A percentile compares a stretch with the other conserved stretches of the same genome.
phyloP scores from a whole-genome alignment of 768 basidiomycete species.

The Psilocybe sp. region DNA sequence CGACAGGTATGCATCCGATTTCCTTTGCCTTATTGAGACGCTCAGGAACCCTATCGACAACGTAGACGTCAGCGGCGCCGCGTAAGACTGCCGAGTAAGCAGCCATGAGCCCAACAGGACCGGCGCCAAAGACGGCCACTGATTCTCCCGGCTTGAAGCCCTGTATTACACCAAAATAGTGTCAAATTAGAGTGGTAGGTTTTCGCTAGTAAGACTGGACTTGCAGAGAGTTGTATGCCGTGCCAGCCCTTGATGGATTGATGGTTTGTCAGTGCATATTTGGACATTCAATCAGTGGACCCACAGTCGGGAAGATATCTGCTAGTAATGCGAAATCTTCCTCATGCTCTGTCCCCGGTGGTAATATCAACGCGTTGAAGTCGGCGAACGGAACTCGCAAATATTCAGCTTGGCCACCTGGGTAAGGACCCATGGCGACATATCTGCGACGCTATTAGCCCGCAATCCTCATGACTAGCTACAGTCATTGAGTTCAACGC shows the following conservation, averaged over 20 bases:
- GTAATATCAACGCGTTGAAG: slow-evolving; percentile 51
- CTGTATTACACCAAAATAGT: slow-evolving; percentile 13
- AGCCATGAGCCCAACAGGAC: slow-evolving; percentile 56
- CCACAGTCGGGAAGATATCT: slow-evolving; percentile 54
- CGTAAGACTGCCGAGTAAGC: slow-evolving; percentile 52
- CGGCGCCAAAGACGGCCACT: slow-evolving; percentile 51
- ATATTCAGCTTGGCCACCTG: slow-evolving; percentile 55
- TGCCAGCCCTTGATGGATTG: slow-evolving; percentile 42
- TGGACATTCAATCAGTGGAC: slow-evolving; percentile 3
- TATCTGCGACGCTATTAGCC: slow-evolving; percentile 30
- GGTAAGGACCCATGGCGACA: slow-evolving; percentile 56
- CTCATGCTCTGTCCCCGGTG: slow-evolving; percentile 51
- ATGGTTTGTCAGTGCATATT: not conserved
- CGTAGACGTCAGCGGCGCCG: slow-evolving; percentile 51
- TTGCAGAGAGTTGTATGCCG: slow-evolving; percentile 44
- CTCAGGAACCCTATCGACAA: slow-evolving; percentile 55
- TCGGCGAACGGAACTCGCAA: slow-evolving; percentile 56
- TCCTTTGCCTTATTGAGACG: slow-evolving; percentile 48
- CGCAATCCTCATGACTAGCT: too few relatives aligned
- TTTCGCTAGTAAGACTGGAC: slow-evolving; percentile 3
- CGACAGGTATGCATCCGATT: slow-evolving; percentile 49
- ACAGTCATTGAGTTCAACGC: not conserved
- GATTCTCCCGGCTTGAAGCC: slow-evolving; percentile 53
- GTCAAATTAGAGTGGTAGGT: not conserved
- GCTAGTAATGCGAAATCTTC: slow-evolving; percentile 54